These are phyloP conservation scores for Mycena metata DNA, from an alignment of 768 basidiomycete genomes.

Conservation along the genomic window DNA sequence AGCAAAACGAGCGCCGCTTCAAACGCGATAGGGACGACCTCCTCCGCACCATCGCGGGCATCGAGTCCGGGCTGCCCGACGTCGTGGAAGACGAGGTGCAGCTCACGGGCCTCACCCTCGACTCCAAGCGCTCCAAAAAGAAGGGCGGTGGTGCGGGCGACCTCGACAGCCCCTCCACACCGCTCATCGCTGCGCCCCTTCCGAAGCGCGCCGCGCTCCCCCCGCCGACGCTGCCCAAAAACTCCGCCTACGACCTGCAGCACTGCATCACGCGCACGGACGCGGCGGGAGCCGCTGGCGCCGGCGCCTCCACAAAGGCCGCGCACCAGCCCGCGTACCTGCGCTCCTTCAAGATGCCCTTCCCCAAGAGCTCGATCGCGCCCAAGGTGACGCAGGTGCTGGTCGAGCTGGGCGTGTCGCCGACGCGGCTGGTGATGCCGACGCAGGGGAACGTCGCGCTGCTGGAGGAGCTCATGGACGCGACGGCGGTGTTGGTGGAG, in stretches of 20 bases:
- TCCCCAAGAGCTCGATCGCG: constrained; percentile 79
- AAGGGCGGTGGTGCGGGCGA: constrained; percentile 55
- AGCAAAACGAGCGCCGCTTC: constrained; percentile 91
- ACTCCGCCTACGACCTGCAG: constrained; percentile 66
- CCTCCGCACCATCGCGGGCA: constrained; percentile 84
- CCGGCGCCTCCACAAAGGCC: constrained; percentile 75
- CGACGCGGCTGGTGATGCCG: constrained; percentile 92
- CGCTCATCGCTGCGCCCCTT: constrained; percentile 54
- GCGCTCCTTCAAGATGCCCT: constrained; percentile 88
- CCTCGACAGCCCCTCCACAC: constrained; percentile 65
- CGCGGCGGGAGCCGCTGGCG: constrained; percentile 46
- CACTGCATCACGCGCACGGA: constrained; percentile 85
- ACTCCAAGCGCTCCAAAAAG: constrained; percentile 71
- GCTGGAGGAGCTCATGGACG: constrained; percentile 81
- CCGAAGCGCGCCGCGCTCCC: constrained; percentile 37
- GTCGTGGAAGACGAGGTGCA: constrained; percentile 77
- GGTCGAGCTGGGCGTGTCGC: constrained; percentile 79
- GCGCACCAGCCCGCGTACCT: constrained; percentile 85
- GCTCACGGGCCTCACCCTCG: constrained; percentile 58
- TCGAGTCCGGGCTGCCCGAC: constrained; percentile 88
- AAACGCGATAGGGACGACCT: constrained; percentile 91
- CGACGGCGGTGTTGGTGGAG: constrained; percentile 83
- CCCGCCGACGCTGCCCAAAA: constrained; percentile 61
- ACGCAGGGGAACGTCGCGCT: constrained; percentile 84
- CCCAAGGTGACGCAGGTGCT: constrained; percentile 85